These are phyloP conservation scores for Penicillium chermesinum DNA, from an alignment of 495 filamentous ascomycete genomes.

Conservation along the genomic window DNA sequence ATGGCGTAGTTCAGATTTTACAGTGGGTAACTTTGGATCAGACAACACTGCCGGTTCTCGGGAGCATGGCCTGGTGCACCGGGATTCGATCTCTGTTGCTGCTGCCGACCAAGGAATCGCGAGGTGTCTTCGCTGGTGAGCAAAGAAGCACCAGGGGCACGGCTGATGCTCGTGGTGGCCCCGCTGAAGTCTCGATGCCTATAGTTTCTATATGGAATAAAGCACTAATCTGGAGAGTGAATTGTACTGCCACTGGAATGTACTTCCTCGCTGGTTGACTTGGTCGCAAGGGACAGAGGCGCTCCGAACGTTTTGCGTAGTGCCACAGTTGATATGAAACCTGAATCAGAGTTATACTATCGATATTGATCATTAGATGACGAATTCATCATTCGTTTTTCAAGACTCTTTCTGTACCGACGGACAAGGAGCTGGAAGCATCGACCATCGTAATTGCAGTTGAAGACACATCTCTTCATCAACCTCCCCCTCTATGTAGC, in stretches of 20 bases:
- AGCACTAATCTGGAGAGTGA: conserved; percentile 7
- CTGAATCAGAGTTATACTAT: not conserved
- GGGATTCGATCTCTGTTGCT: not conserved
- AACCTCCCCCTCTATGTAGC: too few species aligned
- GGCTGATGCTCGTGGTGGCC: not conserved
- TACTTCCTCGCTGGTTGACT: conserved; percentile 10
- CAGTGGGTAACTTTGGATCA: not conserved
- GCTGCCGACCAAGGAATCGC: conserved; percentile 1
- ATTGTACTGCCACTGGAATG: conserved; percentile 5
- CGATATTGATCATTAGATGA: not conserved
- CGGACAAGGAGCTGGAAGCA: too few species aligned
- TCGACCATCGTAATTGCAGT: too few species aligned
- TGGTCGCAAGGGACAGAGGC: not conserved
- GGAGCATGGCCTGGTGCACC: not conserved
- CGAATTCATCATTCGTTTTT: not conserved
- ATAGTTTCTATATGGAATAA: conserved; percentile 7
- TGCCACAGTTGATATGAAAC: not conserved
- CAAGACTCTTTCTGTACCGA: too few species aligned
- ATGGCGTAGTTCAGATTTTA: conserved; percentile 8
- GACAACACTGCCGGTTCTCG: not conserved
- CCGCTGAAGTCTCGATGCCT: conserved; percentile 3
- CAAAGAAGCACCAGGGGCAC: not conserved
- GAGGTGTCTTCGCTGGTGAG: conserved; percentile 8
- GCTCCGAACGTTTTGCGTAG: not conserved
- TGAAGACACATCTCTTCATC: too few species aligned